Conservation (phyloP, 164 flowering plant genomes). For the Akebia trifoliata region DNA sequence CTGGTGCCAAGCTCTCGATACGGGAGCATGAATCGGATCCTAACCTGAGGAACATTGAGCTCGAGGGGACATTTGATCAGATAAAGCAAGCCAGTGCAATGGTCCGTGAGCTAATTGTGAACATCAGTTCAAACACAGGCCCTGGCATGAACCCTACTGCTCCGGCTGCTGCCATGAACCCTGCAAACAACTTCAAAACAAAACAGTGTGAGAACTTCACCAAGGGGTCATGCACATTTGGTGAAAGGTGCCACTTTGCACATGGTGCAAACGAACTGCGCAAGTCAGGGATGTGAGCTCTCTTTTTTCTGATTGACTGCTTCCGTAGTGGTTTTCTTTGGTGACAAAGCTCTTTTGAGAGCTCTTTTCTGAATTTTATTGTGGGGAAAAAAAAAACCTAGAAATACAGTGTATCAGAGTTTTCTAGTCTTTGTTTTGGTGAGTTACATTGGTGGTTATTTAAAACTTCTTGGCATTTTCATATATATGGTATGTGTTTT, state of each 20-base stretch:
- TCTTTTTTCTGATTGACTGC: neutral
- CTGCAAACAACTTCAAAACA: constrained; percentile 56
- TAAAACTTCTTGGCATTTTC: no score
- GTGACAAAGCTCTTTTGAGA: no score
- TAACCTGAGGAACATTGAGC: constrained; percentile 73
- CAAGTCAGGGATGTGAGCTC: constrained; percentile 27
- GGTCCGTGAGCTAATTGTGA: constrained; percentile 73
- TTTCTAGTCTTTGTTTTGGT: no score
- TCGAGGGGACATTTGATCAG: constrained; percentile 93
- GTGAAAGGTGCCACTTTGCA: constrained; percentile 81
- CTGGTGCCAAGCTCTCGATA: constrained; percentile 79
- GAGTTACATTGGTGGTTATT: no score
- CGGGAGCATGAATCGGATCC: constrained; percentile 82
- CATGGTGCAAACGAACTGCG: constrained; percentile 73
- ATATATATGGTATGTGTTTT: no score
- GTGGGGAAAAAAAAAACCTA: no score
- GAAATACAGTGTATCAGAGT: no score
- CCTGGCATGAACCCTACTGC: constrained; percentile 17
- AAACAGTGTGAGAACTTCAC: constrained; percentile 67
- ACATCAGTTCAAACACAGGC: constrained; percentile 24
- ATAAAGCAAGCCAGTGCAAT: constrained; percentile 73
- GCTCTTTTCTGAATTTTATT: no score
- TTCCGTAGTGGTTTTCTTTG: neutral
- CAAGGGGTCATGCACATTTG: constrained; percentile 75
- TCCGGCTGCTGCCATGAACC: constrained; percentile 2